Evolutionary conservation across 495 filamentous ascomycete species (phyloP), one percentile per base, ranked within the genome.

Genomic region (Rusavskia elegans): DNA sequence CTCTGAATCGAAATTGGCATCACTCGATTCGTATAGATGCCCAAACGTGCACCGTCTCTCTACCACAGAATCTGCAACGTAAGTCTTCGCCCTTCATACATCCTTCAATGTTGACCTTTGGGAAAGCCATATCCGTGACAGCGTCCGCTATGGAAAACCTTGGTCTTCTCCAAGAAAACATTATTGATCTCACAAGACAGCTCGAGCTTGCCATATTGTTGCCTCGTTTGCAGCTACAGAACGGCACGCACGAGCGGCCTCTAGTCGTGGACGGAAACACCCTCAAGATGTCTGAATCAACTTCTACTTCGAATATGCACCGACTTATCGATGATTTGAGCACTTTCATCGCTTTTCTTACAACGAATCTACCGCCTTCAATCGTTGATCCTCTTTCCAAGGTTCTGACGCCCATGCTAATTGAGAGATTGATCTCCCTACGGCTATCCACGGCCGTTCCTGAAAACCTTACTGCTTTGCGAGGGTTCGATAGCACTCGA

Each of bases 401-500:
- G 10, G 71, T 72, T 5, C 73, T 95, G 50, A 76, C 93, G 57
- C 80, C 83, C 1, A 68, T 66, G 53, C 63, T 94, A 16, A 72
- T 80, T 6, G 71, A 76, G 0, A 79, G 76, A 11, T 71, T 93
- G 4, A 83, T 85, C 45, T 71, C 74, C 9, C 70, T 69, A 3
- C 93, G 87, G 81, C 73, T 98, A 17, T 78, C 84, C 20, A 76
- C 80, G 27, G 73, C 79, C 0, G 80, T 98, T 17, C 90, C 92
- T 3, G 66, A 81, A 2, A 79, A 82, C 2, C 68, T 95, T 2
- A 68, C 72, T 23, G 82, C 80, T 14, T 75, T 96, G 58, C 66
- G 71, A 6, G 67, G 69, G 9, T 95, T 95, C 59, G 77, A 88
- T 57, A 66, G 69, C 1, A 71, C 79, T 1, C 71, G 93, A 10